Conservation (phyloP, 2,329 filamentous ascomycete genomes). For the Diaporthe eres region DNA sequence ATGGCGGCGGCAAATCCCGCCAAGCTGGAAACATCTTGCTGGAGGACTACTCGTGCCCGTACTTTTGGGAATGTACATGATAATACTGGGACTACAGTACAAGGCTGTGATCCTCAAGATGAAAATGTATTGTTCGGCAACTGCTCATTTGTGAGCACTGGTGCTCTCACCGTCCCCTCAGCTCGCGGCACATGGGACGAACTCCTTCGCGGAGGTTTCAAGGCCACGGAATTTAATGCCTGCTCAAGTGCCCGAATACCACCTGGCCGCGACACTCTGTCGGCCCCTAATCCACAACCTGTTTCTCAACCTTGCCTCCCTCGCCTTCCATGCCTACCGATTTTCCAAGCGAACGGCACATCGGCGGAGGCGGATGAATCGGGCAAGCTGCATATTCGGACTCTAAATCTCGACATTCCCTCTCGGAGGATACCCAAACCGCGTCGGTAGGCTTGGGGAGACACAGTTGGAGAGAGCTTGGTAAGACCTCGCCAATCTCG, state of each 20-base stretch:
- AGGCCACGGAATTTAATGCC: constrained; percentile 16
- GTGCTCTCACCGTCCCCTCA: neutral
- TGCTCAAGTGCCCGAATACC: constrained; percentile 3
- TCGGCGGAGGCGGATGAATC: neutral
- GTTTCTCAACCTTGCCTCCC: constrained; percentile 19
- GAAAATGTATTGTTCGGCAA: constrained; percentile 15
- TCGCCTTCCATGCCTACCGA: neutral
- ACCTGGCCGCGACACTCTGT: constrained; percentile 9
- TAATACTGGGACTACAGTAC: constrained; percentile 2
- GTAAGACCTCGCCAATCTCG: constrained; percentile 56
- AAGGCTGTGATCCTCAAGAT: neutral
- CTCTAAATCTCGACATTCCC: neutral
- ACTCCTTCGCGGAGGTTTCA: constrained; percentile 14
- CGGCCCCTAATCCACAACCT: constrained; percentile 20
- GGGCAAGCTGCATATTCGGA: constrained; percentile 22
- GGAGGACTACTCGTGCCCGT: neutral
- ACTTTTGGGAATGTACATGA: neutral
- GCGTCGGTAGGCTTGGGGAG: constrained; percentile 38
- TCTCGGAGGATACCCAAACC: constrained; percentile 10
- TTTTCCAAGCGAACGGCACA: constrained; percentile 16
- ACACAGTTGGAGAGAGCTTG: constrained; percentile 44
- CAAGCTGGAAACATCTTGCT: constrained; percentile 23
- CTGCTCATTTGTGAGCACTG: constrained; percentile 1
- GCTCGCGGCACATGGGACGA: neutral
- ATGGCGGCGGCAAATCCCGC: constrained; percentile 40